These are phyloP conservation scores for Panus rudis DNA, from an alignment of 768 basidiomycete species.

Conservation along the genomic window DNA sequence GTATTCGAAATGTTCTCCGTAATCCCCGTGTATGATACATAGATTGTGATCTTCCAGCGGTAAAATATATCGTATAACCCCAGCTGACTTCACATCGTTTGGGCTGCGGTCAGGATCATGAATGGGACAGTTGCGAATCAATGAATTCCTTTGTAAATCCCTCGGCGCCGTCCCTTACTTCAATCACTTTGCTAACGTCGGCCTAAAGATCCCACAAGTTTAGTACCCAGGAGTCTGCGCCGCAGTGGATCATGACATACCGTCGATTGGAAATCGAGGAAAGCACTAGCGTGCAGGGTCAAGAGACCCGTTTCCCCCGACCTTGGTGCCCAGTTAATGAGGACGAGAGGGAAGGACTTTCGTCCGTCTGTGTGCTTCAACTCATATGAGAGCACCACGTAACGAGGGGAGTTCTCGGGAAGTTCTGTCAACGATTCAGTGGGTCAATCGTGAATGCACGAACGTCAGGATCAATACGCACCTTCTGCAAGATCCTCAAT, in stretches of 20 bases:
- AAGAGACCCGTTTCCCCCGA: conserved; percentile 67
- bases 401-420: conserved; percentile 82
- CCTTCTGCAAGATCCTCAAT: conserved; percentile 88
- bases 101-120: too few relatives aligned
- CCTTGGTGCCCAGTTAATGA: conserved; percentile 84
- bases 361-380: conserved; percentile 76
- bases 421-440: conserved; percentile 46
- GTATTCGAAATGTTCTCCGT: background rate
- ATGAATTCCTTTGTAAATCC: conserved; percentile 67
- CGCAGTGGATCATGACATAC: conserved; percentile 33
- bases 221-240: too few relatives aligned
- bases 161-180: conserved; percentile 77
- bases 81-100: background rate
- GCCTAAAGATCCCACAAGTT: too few relatives aligned
- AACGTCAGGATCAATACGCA: conserved; percentile 20
- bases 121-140: conserved; percentile 45
- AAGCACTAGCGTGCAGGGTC: conserved; percentile 76
- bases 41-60: too few relatives aligned
- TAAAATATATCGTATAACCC: conserved; percentile 1
- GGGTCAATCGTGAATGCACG: conserved; percentile 4
- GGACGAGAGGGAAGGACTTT: conserved; percentile 75
- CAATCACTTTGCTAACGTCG: conserved; percentile 73
- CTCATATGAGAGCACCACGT: conserved; percentile 79
- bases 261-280: conserved; percentile 71
- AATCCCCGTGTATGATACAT: conserved; percentile 1